Percentiles rank a stretch among this genome's conserved stretches.
These are phyloP conservation scores for Otatea glauca DNA, from an alignment of 176 grass and related monocot genomes.

Conservation along the genomic window DNA sequence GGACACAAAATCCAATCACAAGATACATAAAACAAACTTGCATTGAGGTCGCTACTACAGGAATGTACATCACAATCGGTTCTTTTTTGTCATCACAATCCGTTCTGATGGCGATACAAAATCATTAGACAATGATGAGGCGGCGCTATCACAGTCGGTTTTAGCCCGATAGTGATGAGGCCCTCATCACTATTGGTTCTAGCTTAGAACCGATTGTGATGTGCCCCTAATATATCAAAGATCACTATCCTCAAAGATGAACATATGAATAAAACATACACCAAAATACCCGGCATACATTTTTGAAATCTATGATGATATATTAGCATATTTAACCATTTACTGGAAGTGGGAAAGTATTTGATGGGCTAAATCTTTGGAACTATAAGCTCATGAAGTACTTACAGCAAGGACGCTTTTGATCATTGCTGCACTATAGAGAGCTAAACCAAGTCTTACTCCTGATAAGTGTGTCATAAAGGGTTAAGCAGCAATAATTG, in stretches of 20 bases:
- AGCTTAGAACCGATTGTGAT: too few relatives aligned
- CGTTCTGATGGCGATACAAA: too few relatives aligned
- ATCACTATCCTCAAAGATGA: not conserved
- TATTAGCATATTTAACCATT: not conserved
- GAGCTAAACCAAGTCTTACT: conserved; percentile 43
- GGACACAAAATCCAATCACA: too few relatives aligned
- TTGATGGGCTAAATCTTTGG: not conserved
- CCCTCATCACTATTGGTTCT: too few relatives aligned
- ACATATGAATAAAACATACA: conserved; percentile 9
- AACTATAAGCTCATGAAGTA: not conserved
- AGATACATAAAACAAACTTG: too few relatives aligned
- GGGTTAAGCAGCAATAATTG: conserved; percentile 66
- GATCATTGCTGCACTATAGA: conserved; percentile 52
- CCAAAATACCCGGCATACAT: not conserved
- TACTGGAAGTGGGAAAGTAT: not conserved
- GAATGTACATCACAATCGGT: too few relatives aligned
- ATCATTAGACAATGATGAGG: too few relatives aligned
- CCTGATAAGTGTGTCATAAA: conserved; percentile 70
- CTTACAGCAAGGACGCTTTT: conserved; percentile 64
- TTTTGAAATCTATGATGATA: not conserved
- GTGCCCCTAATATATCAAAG: conserved; percentile 39
- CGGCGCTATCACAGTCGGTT: too few relatives aligned
- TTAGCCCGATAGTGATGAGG: too few relatives aligned
- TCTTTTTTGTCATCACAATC: too few relatives aligned
- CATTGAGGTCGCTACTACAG: too few relatives aligned